phyloP scores from a whole-genome alignment of 495 filamentous ascomycete genomes.

The Xylaria sp. region DNA sequence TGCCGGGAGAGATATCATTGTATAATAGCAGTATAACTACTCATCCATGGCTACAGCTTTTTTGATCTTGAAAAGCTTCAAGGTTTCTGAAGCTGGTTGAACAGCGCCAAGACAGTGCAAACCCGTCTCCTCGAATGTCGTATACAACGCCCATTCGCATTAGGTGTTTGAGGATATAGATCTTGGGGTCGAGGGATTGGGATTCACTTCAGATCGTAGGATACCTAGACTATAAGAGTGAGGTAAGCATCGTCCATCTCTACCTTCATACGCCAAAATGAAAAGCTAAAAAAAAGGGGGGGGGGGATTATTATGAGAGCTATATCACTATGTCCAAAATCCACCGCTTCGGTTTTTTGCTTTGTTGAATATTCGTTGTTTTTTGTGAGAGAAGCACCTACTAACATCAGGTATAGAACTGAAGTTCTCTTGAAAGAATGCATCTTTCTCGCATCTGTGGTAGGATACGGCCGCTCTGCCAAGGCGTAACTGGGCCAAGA shows the following conservation, averaged over 20 bases:
- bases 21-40: too few relatives aligned
- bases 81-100: background rate
- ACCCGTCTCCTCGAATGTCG: background rate
- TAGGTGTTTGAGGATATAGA: background rate
- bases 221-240: conserved; percentile 1
- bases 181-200: background rate
- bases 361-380: background rate
- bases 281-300: background rate
- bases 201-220: background rate
- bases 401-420: background rate
- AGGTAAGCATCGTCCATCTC: conserved; percentile 11
- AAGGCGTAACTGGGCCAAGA: background rate
- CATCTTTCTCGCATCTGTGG: conserved; percentile 11
- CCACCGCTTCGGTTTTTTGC: background rate
- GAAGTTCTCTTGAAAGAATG: conserved; percentile 7
- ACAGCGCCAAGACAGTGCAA: background rate
- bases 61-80: background rate
- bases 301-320: too few relatives aligned
- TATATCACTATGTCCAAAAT: background rate
- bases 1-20: too few relatives aligned
- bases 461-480: conserved; percentile 15
- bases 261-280: background rate
- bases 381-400: background rate
- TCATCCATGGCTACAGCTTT: background rate
- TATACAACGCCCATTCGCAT: background rate